These are phyloP conservation scores for Termitomyces sp. DNA, from an alignment of 768 basidiomycete genomes.

Conservation along the genomic window DNA sequence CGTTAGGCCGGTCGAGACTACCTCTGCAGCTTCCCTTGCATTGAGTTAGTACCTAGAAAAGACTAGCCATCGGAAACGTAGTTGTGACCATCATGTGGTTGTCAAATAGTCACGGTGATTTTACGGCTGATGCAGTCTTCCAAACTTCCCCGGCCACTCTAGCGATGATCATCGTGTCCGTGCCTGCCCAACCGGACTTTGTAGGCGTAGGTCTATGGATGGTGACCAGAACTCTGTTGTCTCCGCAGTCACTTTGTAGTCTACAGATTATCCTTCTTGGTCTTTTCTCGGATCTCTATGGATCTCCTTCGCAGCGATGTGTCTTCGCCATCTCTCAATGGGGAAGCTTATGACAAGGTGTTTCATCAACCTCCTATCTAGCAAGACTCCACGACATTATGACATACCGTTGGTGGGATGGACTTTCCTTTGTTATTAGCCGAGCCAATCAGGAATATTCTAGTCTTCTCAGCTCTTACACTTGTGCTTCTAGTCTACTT, in stretches of 20 bases:
- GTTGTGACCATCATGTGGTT: conserved; percentile 10
- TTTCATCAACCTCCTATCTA: conserved; percentile 5
- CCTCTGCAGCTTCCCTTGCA: conserved; percentile 8
- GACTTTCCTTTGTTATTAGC: background rate
- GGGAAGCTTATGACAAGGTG: background rate
- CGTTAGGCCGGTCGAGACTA: conserved; percentile 6
- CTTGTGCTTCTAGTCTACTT: background rate
- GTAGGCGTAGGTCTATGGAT: background rate
- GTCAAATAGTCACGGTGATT: background rate
- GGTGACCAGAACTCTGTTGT: background rate
- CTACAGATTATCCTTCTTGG: background rate
- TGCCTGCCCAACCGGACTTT: background rate
- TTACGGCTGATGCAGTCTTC: background rate
- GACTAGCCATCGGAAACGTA: background rate
- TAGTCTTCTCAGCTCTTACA: background rate
- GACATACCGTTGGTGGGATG: background rate
- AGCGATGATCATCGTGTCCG: background rate
- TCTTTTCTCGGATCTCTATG: background rate
- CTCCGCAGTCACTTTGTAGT: background rate
- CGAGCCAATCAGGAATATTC: background rate
- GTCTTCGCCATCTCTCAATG: background rate
- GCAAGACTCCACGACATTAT: background rate
- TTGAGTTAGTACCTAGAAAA: background rate
- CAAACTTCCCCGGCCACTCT: background rate
- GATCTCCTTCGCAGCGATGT: background rate